Conservation (phyloP, 192 early-diverging fungal species). For the Backusella australiensis region DNA sequence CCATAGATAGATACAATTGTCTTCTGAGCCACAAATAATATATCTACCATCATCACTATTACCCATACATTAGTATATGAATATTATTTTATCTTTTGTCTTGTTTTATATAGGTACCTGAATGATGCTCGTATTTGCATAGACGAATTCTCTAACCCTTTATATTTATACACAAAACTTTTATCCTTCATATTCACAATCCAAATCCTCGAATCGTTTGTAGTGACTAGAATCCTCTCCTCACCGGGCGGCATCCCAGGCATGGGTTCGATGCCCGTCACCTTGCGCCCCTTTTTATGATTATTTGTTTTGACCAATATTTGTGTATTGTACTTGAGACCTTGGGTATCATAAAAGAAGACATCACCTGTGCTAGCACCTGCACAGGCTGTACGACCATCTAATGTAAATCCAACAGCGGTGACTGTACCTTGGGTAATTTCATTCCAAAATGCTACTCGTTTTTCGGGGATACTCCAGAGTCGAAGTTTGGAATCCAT, state of each 20-base stretch:
- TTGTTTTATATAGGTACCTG: conserved; percentile 31
- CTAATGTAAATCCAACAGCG: conserved; percentile 72
- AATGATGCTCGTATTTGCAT: conserved; percentile 77
- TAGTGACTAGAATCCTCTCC: conserved; percentile 69
- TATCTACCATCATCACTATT: conserved; percentile 68
- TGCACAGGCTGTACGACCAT: conserved; percentile 68
- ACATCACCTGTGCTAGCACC: conserved; percentile 76
- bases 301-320: conserved; percentile 67
- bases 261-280: conserved; percentile 78
- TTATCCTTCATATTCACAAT: conserved; percentile 78
- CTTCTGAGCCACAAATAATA: conserved; percentile 83
- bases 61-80: background rate
- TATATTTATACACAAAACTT: conserved; percentile 75
- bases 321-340: conserved; percentile 79
- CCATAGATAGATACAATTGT: conserved; percentile 76
- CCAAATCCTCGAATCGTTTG: conserved; percentile 81
- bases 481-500: conserved; percentile 76
- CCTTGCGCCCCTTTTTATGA: conserved; percentile 68
- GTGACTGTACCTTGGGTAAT: conserved; percentile 71
- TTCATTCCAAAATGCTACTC: conserved; percentile 75
- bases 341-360: conserved; percentile 82
- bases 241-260: conserved; percentile 54
- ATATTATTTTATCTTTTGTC: background rate
- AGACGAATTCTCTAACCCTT: conserved; percentile 69
- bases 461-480: conserved; percentile 81